Conservation (phyloP, 345 rosid genomes). For the Eucalyptus fibrosa region DNA sequence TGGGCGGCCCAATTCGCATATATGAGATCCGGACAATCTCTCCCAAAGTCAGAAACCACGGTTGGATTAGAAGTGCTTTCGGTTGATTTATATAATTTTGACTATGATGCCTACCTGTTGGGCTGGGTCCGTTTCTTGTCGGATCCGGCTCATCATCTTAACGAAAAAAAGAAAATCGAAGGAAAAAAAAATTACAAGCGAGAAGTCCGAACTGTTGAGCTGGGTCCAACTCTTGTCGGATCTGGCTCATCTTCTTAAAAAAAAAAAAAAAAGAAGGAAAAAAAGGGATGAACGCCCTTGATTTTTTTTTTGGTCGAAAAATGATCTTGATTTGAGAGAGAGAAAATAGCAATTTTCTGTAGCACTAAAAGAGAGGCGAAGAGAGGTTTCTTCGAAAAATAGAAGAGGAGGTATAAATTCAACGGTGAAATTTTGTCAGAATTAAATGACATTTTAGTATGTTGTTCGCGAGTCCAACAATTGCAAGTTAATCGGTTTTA, state of each 20-base stretch:
- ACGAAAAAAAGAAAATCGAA: no score
- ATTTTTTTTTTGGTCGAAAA: no score
- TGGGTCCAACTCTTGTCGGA: neutral
- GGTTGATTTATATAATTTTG: neutral
- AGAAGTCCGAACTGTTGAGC: neutral
- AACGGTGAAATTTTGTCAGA: rapidly evolving
- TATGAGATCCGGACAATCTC: neutral
- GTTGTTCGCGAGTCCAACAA: neutral
- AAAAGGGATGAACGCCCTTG: no score
- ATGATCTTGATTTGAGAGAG: neutral
- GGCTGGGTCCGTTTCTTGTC: neutral
- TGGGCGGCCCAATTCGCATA: neutral
- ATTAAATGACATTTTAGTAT: neutral
- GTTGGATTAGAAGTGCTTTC: neutral
- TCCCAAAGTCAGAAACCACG: neutral
- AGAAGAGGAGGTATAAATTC: neutral
- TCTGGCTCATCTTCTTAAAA: no score
- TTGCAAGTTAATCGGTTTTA: neutral
- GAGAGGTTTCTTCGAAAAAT: neutral
- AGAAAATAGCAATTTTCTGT: neutral
- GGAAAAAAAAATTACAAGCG: no score
- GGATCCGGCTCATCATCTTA: neutral
- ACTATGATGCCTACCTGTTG: neutral
- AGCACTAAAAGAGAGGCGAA: neutral
- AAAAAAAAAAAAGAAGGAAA: no score